Evolutionary conservation across 2,329 filamentous ascomycete genomes (phyloP), one percentile per base, ranked within the genome.

Genomic region (Diaporthe australafricana): DNA sequence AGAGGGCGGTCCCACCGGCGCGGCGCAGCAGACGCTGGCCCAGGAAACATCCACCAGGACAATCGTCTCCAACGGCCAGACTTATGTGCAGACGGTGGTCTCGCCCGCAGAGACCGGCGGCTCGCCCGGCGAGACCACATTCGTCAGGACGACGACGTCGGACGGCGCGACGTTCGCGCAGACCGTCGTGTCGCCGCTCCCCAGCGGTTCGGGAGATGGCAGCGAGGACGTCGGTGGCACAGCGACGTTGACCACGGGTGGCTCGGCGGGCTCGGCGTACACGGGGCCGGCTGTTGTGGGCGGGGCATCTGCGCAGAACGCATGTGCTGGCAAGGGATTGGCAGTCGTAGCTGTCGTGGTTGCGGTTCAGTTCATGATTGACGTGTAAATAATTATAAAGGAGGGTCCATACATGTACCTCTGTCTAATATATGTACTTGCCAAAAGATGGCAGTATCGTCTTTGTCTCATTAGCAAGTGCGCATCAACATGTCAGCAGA

Each of bases 401-500:
- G 5, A 1, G 60, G 5, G 1, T 20, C 16, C 35, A 35, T 3
- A 22, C 20, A n/a, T n/a, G n/a, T n/a, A n/a, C n/a, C n/a, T n/a
- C n/a, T n/a, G n/a, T n/a, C n/a, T n/a, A n/a, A n/a, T n/a, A n/a
- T n/a, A n/a, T n/a, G n/a, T 32, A 53, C n/a, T 20, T 53, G 50
- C 50, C 50, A 3, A 53, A 53, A 6, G 50, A 27, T 17, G 50
- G 50, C 27, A 25, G 50, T 17, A 32, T 53, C 20, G 50, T 53
- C 50, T 53, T 53, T 8, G 32, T 53, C 25, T 53, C 50, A 16
- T 53, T 27, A n/a, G 50, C 50, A 3, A 27, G 50, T 53, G 50
- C 50, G 32, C 50, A 27, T 32, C 50, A 30, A 16, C 25, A 27
- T 53, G 50, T 53, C 87, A 1, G 88, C 89, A 0, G 78, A 91